Evolutionary conservation across 345 rosid genomes (phyloP).

Genomic region (Rubroshorea leprosula): DNA sequence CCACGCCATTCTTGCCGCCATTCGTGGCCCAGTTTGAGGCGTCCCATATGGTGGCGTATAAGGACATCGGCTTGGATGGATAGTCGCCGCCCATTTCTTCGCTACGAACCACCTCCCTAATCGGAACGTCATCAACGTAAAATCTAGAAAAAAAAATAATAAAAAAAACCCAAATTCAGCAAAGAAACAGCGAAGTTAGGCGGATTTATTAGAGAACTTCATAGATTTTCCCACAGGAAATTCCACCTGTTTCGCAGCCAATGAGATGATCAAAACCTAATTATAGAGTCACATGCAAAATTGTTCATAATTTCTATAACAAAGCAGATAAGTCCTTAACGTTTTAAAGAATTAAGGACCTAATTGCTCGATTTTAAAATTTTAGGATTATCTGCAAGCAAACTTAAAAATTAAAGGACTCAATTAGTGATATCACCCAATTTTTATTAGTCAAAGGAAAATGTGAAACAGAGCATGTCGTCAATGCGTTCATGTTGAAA

Average conservation of each 20-base stretch:
- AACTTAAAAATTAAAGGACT: neutral
- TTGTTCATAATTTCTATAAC: no score
- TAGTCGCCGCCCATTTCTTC: constrained; percentile 73
- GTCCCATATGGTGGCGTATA: constrained; percentile 97
- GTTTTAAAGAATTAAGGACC: neutral
- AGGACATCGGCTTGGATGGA: constrained; percentile 82
- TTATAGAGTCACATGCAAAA: no score
- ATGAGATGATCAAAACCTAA: no score
- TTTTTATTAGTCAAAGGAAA: neutral
- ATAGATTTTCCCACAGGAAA: no score
- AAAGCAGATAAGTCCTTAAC: no score
- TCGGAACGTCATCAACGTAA: constrained; percentile 80
- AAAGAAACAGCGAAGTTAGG: no score
- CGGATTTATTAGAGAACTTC: no score
- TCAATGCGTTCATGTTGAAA: neutral
- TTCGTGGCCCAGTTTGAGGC: constrained; percentile 90
- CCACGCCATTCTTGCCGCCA: constrained; percentile 67
- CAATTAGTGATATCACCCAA: neutral
- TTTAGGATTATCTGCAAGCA: neutral
- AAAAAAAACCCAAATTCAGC: no score
- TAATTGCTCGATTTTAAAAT: neutral
- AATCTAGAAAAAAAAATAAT: constrained; percentile 47
- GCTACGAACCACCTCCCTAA: constrained; percentile 58
- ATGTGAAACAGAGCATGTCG: neutral
- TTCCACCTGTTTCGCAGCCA: no score